Evolutionary conservation across 306 rosid species (phyloP).

Genomic region (Psophocarpus tetragonolobus): DNA sequence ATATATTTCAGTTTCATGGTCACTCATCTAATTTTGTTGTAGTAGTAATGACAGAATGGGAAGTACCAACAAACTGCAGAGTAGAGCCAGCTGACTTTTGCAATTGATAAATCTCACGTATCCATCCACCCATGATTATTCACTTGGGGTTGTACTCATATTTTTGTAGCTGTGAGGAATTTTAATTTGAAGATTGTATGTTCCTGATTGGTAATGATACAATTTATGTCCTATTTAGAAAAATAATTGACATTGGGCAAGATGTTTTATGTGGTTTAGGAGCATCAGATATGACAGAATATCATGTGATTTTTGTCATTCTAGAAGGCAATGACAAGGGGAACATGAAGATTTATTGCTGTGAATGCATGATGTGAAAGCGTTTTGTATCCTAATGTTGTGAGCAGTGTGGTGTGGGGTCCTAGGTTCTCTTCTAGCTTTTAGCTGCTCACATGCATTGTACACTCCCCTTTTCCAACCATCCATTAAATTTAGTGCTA

Average conservation of each 20-base stretch:
- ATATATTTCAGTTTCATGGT: slow-evolving; percentile 38
- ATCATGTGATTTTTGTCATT: slow-evolving; percentile 17
- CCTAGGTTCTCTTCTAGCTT: neutral
- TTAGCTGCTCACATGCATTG: neutral
- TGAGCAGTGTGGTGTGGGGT: neutral
- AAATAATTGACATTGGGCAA: neutral
- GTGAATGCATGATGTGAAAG: neutral
- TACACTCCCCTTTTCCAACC: neutral
- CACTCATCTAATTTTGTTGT: slow-evolving; percentile 47
- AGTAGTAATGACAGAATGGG: slow-evolving; percentile 46
- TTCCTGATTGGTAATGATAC: slow-evolving; percentile 31
- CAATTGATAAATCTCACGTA: slow-evolving; percentile 41
- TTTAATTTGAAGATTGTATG: slow-evolving; percentile 32
- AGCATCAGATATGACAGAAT: neutral
- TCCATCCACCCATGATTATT: slow-evolving; percentile 33
- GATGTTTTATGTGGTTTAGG: slow-evolving; percentile 26
- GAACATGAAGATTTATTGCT: neutral
- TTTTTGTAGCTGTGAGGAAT: slow-evolving; percentile 45
- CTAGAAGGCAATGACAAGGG: neutral
- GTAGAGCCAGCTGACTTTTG: slow-evolving; percentile 52
- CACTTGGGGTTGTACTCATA: slow-evolving; percentile 49
- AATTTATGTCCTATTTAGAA: slow-evolving; percentile 17
- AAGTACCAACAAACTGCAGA: slow-evolving; percentile 37
- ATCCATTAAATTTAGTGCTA: neutral
- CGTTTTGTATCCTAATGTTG: neutral